Base-by-base conservation (phyloP, 2,329 filamentous ascomycete genomes). In the Lachnellula cervina region DNA sequence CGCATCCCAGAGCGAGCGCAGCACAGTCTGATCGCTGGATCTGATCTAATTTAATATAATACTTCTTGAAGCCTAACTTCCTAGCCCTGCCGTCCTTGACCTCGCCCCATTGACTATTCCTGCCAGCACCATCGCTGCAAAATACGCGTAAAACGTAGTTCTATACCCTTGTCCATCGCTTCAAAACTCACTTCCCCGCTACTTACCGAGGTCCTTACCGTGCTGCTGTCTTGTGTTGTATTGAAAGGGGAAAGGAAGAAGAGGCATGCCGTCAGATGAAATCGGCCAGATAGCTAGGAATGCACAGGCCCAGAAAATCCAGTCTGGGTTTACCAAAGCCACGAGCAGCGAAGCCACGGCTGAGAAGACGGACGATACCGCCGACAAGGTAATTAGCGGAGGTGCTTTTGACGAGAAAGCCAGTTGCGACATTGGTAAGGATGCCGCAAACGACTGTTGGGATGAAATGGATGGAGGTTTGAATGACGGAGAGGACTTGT, bases 281-380 rank as follows among this genome's bases (percentile, higher is more conserved):
- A 72, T 32, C 64, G 71, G 21, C 72, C 66, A 66, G 68, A 60
- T 74, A 74, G 13, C 75, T 73, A 52, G 76, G 69, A 59, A 77
- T 71, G 17, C 71, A 65, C 45, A 74, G 16, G 67, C 66, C 77
- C 77, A 80, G 65, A 77, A 80, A 1, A 68, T 69, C 72, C 73
- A 77, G 1, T 64, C 57, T 0, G 73, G 73, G 28, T 74, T 68
- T n/a, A 75, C 70, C 14, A 77, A 57, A 9, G 74, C 75, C 74
- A 80, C 74, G 5, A 78, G 67, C 3, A 79, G 59, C 0, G 72
- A 71, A 0, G 71, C 71, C 2, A 72, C 62, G 4, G 68, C 61
- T 34, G 62, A 70, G 16, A 76, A 53, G 2, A 68, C 45, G 3
- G 69, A 64, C 0, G 68, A 72, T 5, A 72, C 57, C 4, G 5